Conservation (phyloP, 2,329 filamentous ascomycete genomes). For the Aspergillus luchuensis region DNA sequence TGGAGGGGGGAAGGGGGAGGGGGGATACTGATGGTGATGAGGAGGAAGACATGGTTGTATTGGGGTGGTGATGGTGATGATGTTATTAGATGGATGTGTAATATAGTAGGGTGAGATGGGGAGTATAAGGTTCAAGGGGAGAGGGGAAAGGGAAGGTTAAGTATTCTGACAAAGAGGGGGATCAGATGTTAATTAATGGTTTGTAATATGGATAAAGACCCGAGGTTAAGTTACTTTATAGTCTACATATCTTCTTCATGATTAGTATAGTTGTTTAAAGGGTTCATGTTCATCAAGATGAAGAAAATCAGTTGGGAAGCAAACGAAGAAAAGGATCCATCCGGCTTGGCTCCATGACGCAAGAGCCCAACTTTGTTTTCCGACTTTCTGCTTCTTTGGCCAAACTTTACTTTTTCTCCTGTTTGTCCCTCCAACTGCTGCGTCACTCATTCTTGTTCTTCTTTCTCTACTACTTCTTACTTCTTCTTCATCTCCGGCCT, state of each 20-base stretch:
- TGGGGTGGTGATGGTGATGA: background rate
- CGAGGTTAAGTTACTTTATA: no score
- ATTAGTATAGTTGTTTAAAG: no score
- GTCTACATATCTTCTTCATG: no score
- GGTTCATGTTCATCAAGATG: no score
- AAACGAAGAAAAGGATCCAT: background rate
- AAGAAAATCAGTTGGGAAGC: no score
- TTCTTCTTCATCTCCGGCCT: background rate
- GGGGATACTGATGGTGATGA: slow-evolving; percentile 30
- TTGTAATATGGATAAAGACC: no score
- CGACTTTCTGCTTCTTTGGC: background rate
- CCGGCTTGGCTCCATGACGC: slow-evolving; percentile 14
- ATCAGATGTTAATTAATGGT: no score
- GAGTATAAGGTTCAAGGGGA: background rate
- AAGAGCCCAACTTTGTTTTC: background rate
- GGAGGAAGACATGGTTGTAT: background rate
- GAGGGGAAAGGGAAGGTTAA: no score
- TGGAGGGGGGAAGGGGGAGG: slow-evolving; percentile 57
- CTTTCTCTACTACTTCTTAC: background rate
- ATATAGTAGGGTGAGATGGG: no score
- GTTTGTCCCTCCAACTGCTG: background rate
- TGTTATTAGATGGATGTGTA: background rate
- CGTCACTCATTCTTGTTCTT: background rate
- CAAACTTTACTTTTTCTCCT: slow-evolving; percentile 1
- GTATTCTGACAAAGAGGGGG: no score